A percentile compares a stretch with the other conserved stretches of the same genome.
Evolutionary conservation across 1,284 basidiomycete genomes (phyloP).

Genomic region (Cryptococcus floricola): DNA sequence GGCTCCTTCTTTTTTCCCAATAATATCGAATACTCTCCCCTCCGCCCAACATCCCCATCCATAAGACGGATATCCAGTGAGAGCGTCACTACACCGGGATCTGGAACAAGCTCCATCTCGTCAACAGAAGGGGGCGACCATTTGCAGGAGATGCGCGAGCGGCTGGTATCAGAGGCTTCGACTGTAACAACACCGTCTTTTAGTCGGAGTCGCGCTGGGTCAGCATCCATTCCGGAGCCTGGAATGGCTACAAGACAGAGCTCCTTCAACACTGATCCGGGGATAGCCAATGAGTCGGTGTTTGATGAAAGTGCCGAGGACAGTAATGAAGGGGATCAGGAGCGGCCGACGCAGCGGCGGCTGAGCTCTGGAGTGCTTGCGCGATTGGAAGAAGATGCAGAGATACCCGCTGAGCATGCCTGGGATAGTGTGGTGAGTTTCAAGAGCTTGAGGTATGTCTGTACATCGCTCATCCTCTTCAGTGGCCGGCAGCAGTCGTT

Average conservation of each 20-base stretch:
- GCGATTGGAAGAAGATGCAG: slow-evolving; percentile 8
- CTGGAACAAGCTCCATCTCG: slow-evolving; percentile 9
- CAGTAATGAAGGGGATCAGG: slow-evolving; percentile 8
- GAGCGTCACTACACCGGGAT: slow-evolving; percentile 17
- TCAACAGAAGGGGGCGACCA: slow-evolving; percentile 28
- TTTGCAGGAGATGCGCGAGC: slow-evolving; percentile 30
- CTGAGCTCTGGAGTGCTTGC: slow-evolving; percentile 5
- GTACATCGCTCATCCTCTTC: neutral
- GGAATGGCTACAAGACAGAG: neutral
- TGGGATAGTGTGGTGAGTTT: slow-evolving; percentile 46
- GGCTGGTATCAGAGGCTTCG: slow-evolving; percentile 14
- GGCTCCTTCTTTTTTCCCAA: neutral
- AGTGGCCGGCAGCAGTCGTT: slow-evolving; percentile 41
- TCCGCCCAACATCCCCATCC: slow-evolving; percentile 24
- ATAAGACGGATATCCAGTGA: slow-evolving; percentile 34
- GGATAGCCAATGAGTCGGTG: slow-evolving; percentile 7
- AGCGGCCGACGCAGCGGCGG: slow-evolving; percentile 11
- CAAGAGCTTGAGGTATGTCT: neutral
- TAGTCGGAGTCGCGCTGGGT: slow-evolving; percentile 8
- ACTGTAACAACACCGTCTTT: slow-evolving; percentile 8
- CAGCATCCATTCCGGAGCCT: neutral
- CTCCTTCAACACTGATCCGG: neutral
- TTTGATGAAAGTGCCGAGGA: slow-evolving; percentile 6
- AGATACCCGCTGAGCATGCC: slow-evolving; percentile 25
- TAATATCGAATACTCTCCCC: neutral